Conservation (phyloP, 225 moss, liverwort and hornwort genomes). For the Marchantia polymorpha region DNA sequence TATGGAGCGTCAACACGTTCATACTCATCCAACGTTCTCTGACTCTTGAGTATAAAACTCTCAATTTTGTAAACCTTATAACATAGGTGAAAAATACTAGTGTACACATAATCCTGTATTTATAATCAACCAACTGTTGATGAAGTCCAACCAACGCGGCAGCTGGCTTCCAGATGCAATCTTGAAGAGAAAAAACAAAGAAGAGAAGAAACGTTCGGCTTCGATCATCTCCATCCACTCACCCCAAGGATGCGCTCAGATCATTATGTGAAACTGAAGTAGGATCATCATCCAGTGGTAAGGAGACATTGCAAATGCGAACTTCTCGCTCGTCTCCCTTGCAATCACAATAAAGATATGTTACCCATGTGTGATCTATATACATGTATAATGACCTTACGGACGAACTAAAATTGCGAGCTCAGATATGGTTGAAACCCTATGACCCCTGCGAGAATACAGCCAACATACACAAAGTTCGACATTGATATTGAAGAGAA, state of each 20-base stretch:
- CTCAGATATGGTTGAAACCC: background rate
- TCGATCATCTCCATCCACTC: conserved; percentile 18
- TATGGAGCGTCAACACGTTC: background rate
- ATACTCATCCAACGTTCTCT: background rate
- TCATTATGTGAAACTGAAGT: conserved; percentile 65
- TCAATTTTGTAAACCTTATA: background rate
- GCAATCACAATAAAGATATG: background rate
- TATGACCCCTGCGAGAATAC: too few relatives aligned
- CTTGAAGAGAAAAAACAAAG: background rate
- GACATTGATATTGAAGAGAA: too few relatives aligned
- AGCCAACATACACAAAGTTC: too few relatives aligned
- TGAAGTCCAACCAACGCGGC: too few relatives aligned
- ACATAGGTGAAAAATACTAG: too few relatives aligned
- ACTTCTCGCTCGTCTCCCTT: conserved; percentile 45
- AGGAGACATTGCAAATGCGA: conserved; percentile 65
- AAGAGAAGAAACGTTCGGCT: background rate
- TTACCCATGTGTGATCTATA: too few relatives aligned
- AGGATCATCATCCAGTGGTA: conserved; percentile 81
- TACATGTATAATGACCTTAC: too few relatives aligned
- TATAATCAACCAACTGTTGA: too few relatives aligned
- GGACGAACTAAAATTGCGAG: background rate
- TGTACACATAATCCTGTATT: too few relatives aligned
- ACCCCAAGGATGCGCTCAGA: conserved; percentile 95
- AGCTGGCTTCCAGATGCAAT: too few relatives aligned
- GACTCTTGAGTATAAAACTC: background rate